Evolutionary conservation across 2,329 filamentous ascomycete species (phyloP).

Genomic region (Epichloe baconii): DNA sequence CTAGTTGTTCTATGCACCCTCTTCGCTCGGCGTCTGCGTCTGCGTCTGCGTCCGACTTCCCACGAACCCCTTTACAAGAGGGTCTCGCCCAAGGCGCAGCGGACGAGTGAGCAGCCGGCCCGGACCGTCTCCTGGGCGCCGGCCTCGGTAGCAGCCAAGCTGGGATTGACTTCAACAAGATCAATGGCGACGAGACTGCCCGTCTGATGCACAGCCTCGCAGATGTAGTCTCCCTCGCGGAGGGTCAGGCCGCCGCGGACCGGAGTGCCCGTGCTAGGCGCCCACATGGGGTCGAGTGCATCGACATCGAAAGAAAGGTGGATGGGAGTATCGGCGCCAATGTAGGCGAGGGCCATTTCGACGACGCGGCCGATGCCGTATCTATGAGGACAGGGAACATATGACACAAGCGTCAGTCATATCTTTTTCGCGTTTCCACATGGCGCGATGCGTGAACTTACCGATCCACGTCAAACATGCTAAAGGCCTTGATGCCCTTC

Average conservation of each 20-base stretch:
- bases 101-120: slow-evolving; percentile 79
- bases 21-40: background rate
- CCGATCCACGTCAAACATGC: slow-evolving; percentile 96
- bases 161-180: slow-evolving; percentile 71
- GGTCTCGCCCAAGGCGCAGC: slow-evolving; percentile 86
- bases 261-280: slow-evolving; percentile 87
- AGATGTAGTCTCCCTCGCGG: slow-evolving; percentile 93
- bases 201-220: slow-evolving; percentile 71
- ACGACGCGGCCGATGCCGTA: slow-evolving; percentile 92
- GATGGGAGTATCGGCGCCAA: slow-evolving; percentile 87
- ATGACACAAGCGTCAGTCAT: slow-evolving; percentile 5
- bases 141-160: slow-evolving; percentile 45
- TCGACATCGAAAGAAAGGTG: slow-evolving; percentile 97
- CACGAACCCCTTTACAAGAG: slow-evolving; percentile 42
- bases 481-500: slow-evolving; percentile 86
- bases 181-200: slow-evolving; percentile 69
- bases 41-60: background rate
- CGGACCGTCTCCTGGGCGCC: slow-evolving; percentile 78
- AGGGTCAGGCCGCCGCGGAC: slow-evolving; percentile 88
- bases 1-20: background rate
- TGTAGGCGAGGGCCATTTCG: slow-evolving; percentile 96
- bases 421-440: background rate
- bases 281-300: slow-evolving; percentile 90
- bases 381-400: slow-evolving; percentile 26
- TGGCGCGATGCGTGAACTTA: slow-evolving; percentile 25